A percentile compares a stretch with the other conserved stretches of the same genome.
phyloP scores from a whole-genome alignment of 768 basidiomycete species.

The Mycena olivaceomarginata region DNA sequence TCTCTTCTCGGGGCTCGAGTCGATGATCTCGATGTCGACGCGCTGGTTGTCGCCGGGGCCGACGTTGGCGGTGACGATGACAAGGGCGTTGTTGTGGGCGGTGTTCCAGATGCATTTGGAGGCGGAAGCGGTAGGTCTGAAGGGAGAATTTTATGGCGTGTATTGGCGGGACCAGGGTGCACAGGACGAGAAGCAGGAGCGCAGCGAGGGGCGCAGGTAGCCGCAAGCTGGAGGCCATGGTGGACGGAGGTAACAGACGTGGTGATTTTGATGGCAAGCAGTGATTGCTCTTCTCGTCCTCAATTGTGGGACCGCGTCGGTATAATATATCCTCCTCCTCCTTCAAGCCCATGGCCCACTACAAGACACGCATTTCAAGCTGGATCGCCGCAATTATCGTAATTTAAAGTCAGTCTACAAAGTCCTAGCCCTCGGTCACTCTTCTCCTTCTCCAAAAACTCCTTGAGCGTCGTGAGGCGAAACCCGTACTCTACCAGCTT shows the following conservation, averaged over 20 bases:
- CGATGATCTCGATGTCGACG: slow-evolving; percentile 95
- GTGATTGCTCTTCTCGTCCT: no score
- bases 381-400: no score
- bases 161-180: slow-evolving; percentile 49
- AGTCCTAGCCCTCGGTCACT: slow-evolving; percentile 2
- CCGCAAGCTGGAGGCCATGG: slow-evolving; percentile 6
- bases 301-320: no score
- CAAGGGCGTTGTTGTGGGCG: slow-evolving; percentile 89
- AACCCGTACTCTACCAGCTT: slow-evolving; percentile 32
- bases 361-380: no score
- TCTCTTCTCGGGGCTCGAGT: slow-evolving; percentile 89
- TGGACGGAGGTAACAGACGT: slow-evolving; percentile 24
- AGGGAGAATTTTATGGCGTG: slow-evolving; percentile 92
- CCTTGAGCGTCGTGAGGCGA: slow-evolving; percentile 31
- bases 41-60: slow-evolving; percentile 85
- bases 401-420: neutral
- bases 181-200: slow-evolving; percentile 43
- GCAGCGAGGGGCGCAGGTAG: slow-evolving; percentile 22
- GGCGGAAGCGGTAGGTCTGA: slow-evolving; percentile 82
- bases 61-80: slow-evolving; percentile 97
- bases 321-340: no score
- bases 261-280: neutral
- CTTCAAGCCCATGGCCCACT: no score
- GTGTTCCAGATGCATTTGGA: slow-evolving; percentile 97
- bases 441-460: slow-evolving; percentile 42